These are phyloP conservation scores for Dorcoceras hygrometricum DNA, from an alignment of 257 asterid species.

Conservation along the genomic window DNA sequence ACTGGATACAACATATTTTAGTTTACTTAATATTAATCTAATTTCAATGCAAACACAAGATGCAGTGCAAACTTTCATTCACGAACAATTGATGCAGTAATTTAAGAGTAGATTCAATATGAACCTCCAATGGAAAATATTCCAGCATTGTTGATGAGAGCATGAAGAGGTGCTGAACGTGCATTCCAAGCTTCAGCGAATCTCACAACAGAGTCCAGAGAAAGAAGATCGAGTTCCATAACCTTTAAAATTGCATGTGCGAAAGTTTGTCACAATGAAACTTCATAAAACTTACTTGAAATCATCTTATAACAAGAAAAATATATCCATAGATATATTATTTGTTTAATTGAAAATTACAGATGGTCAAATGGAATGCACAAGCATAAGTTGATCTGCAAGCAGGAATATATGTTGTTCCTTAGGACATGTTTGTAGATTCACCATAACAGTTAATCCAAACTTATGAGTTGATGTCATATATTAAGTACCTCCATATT, in stretches of 20 bases:
- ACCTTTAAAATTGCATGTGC: constrained; percentile 44
- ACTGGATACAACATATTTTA: background rate
- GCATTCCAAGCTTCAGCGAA: constrained; percentile 88
- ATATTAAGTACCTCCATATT: constrained; percentile 66
- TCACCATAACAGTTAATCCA: background rate
- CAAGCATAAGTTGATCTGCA: constrained; percentile 5
- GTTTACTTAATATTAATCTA: background rate
- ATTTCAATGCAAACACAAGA: background rate
- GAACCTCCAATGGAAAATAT: constrained; percentile 86
- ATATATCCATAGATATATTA: background rate
- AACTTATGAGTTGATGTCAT: constrained; percentile 5
- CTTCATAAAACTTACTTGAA: background rate
- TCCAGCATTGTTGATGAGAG: constrained; percentile 91
- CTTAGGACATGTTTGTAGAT: background rate
- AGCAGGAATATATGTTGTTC: background rate
- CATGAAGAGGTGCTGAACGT: constrained; percentile 67
- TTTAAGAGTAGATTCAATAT: constrained; percentile 17
- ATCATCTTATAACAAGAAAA: background rate
- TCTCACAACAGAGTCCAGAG: constrained; percentile 81
- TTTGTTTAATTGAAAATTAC: constrained; percentile 13
- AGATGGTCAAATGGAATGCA: constrained; percentile 5
- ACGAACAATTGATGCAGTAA: constrained; percentile 1
- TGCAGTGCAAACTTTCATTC: background rate
- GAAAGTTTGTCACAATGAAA: background rate
- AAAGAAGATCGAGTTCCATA: constrained; percentile 91